These are phyloP conservation scores for Mycena epipterygia DNA, from an alignment of 768 basidiomycete species.

Conservation along the genomic window DNA sequence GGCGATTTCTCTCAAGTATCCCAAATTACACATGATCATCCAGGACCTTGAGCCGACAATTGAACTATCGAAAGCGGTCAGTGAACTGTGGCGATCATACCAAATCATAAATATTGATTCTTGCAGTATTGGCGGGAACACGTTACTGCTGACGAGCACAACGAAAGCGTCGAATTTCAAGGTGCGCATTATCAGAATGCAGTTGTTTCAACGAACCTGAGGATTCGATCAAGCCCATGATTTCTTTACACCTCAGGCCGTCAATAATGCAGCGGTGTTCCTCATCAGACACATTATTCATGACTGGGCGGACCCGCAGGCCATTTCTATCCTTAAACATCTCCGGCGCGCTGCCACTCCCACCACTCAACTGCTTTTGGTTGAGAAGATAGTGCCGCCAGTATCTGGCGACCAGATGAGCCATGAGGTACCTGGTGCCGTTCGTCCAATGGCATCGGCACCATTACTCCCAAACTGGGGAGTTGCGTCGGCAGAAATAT, in stretches of 20 bases:
- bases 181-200: neutral
- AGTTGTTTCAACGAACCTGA: neutral
- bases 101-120: neutral
- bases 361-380: constrained; percentile 36
- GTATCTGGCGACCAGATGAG: neutral
- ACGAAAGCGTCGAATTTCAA: constrained; percentile 1
- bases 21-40: neutral
- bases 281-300: constrained; percentile 46
- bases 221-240: constrained; percentile 30
- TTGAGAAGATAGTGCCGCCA: neutral
- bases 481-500: neutral
- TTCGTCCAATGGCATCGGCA: neutral
- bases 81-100: neutral
- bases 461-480: neutral
- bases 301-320: constrained; percentile 45
- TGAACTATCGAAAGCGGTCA: neutral
- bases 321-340: constrained; percentile 39
- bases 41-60: neutral
- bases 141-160: neutral
- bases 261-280: constrained; percentile 43
- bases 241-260: constrained; percentile 45
- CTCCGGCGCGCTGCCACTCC: constrained; percentile 44
- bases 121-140: constrained; percentile 2
- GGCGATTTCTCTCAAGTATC: neutral
- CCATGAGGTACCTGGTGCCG: neutral